A percentile compares a stretch with the other conserved stretches of the same genome.
Evolutionary conservation across 768 basidiomycete genomes (phyloP).

Genomic region (Kwoniella shandongensis): DNA sequence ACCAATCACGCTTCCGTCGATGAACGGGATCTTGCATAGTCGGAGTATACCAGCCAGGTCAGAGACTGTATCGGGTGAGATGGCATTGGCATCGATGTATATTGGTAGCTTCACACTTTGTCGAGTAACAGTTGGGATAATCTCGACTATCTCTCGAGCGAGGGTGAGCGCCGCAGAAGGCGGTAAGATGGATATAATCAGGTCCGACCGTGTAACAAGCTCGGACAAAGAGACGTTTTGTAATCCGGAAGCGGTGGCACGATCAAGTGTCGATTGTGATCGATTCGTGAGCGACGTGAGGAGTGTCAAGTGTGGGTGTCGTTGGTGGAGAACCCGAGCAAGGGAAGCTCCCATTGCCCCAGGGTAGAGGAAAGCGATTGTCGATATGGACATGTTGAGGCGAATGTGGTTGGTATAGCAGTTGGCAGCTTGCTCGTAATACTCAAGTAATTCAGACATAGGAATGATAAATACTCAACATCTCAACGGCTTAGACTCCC

Average conservation of each 20-base stretch:
- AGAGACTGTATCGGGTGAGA: constrained; percentile 60
- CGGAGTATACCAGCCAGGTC: no score
- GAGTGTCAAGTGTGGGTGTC: constrained; percentile 58
- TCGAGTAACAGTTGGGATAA: not conserved
- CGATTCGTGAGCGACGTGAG: constrained; percentile 62
- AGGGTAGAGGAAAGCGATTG: constrained; percentile 60
- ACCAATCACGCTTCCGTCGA: constrained; percentile 65
- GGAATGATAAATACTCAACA: no score
- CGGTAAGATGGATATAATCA: constrained; percentile 64
- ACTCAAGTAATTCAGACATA: no score
- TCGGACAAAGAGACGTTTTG: constrained; percentile 55
- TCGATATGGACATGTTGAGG: constrained; percentile 24
- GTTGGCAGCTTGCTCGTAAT: no score
- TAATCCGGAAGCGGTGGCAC: constrained; percentile 62
- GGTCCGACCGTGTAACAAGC: constrained; percentile 54
- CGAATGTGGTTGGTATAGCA: no score
- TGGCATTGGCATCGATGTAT: constrained; percentile 64
- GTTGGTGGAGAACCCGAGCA: constrained; percentile 57
- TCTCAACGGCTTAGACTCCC: no score
- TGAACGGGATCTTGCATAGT: constrained; percentile 59
- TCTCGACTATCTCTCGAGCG: constrained; percentile 17
- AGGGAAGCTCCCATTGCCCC: constrained; percentile 66
- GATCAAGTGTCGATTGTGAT: constrained; percentile 59
- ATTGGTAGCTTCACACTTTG: constrained; percentile 52
- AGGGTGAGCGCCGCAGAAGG: constrained; percentile 54